Conservation (phyloP, 202 grass and related monocot species). For the Zoysia matrella region DNA sequence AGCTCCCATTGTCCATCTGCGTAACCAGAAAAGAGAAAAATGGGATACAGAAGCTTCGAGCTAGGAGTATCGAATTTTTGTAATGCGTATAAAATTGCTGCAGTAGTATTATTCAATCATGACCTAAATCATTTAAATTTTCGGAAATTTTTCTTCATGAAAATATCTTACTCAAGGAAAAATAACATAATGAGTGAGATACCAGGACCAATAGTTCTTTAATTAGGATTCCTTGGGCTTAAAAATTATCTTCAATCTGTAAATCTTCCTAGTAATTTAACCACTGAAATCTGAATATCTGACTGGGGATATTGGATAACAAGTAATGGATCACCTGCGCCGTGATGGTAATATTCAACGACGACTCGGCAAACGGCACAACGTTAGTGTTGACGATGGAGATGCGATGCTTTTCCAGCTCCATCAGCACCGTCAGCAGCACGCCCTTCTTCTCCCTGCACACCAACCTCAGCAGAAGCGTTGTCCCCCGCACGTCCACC, state of each 20-base stretch:
- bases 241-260: not conserved
- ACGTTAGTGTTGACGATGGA: constrained; percentile 31
- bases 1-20: constrained; percentile 33
- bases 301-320: not conserved
- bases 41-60: not conserved
- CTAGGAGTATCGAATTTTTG: not conserved
- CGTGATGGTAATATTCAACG: constrained; percentile 34
- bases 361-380: not conserved
- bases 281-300: not conserved
- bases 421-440: constrained; percentile 27
- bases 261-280: not conserved
- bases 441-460: constrained; percentile 46
- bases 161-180: not conserved
- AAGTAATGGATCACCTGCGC: not conserved
- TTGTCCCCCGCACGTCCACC: constrained; percentile 18
- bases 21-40: not conserved
- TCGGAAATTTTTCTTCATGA: not conserved
- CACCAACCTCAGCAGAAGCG: constrained; percentile 7
- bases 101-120: too few relatives aligned
- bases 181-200: not conserved
- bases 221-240: not conserved
- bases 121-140: too few relatives aligned
- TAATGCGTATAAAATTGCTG: not conserved
- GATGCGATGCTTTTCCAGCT: constrained; percentile 44
- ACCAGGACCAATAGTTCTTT: not conserved